These are phyloP conservation scores for Stygiomarasmius scandens DNA, from an alignment of 1,284 basidiomycete genomes.

Conservation along the genomic window DNA sequence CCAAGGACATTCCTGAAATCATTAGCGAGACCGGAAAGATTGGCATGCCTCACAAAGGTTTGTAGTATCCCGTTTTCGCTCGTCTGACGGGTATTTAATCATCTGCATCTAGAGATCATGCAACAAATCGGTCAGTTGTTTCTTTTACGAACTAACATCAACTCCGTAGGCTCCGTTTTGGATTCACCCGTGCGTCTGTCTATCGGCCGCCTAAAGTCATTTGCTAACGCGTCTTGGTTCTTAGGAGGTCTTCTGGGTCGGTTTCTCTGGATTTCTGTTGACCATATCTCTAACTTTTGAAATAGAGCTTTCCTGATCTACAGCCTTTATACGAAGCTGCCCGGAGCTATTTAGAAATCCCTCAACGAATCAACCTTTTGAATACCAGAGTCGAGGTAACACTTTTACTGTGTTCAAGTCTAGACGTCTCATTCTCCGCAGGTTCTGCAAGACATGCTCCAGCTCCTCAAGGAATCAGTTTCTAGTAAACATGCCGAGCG, in stretches of 20 bases:
- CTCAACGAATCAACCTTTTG: constrained; percentile 90
- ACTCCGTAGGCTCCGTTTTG: constrained; percentile 92
- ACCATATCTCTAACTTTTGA: constrained; percentile 41
- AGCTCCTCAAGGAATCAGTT: constrained; percentile 93
- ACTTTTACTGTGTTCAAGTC: constrained; percentile 45
- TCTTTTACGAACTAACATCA: constrained; percentile 92
- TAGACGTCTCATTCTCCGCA: constrained; percentile 69
- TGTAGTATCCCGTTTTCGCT: constrained; percentile 46
- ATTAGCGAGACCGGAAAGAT: constrained; percentile 96
- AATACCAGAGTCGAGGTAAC: constrained; percentile 91
- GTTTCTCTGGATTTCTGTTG: constrained; percentile 40
- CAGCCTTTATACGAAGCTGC: constrained; percentile 96
- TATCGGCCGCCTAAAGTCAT: constrained; percentile 2
- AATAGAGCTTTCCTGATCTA: constrained; percentile 85
- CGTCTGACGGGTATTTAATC: constrained; percentile 3
- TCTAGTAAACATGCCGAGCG: constrained; percentile 90
- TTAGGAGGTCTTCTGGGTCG: constrained; percentile 24
- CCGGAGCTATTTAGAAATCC: constrained; percentile 91
- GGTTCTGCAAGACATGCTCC: constrained; percentile 97
- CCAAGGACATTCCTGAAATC: constrained; percentile 93
- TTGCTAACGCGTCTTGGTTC: constrained; percentile 17
- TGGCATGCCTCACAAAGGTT: constrained; percentile 81
- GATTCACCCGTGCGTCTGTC: constrained; percentile 80
- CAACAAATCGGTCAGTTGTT: constrained; percentile 96
- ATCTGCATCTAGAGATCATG: constrained; percentile 81